Evolutionary conservation across 192 early-diverging fungal genomes (phyloP).

Genomic region (Gonapodya prolifera): DNA sequence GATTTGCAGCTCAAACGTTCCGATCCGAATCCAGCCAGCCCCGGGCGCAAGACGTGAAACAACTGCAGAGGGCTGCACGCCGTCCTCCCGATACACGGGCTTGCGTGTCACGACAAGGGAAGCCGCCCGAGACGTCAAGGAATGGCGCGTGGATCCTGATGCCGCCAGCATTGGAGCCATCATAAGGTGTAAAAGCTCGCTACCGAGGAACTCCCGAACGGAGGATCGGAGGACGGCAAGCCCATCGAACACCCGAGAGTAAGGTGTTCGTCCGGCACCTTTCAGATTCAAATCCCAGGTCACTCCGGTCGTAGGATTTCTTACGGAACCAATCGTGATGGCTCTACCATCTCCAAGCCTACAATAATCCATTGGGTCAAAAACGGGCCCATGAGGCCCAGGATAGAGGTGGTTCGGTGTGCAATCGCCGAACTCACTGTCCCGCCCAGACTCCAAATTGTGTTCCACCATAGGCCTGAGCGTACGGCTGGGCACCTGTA

Average conservation of each 20-base stretch:
- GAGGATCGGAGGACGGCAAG: constrained; percentile 77
- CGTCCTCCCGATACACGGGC: constrained; percentile 50
- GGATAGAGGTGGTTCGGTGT: no score
- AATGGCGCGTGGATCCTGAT: no score
- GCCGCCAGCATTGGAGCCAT: constrained; percentile 42
- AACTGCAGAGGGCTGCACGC: constrained; percentile 58
- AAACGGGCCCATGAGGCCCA: neutral
- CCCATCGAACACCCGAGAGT: constrained; percentile 76
- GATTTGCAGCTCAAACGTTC: constrained; percentile 72
- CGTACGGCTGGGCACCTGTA: neutral
- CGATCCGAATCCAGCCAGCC: constrained; percentile 75
- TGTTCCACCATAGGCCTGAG: neutral
- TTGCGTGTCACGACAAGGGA: constrained; percentile 49
- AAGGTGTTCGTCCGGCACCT: constrained; percentile 59
- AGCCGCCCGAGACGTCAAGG: constrained; percentile 65
- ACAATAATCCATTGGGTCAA: neutral
- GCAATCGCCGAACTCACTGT: no score
- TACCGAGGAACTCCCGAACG: constrained; percentile 70
- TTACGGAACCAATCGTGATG: constrained; percentile 66
- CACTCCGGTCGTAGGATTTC: constrained; percentile 12
- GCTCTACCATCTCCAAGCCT: constrained; percentile 84
- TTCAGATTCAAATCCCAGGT: constrained; percentile 75
- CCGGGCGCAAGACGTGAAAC: constrained; percentile 51
- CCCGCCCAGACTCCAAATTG: neutral
- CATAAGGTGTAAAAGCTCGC: constrained; percentile 25